Conservation (phyloP, 129 eudicot genomes). For the Saussurea involucrata region DNA sequence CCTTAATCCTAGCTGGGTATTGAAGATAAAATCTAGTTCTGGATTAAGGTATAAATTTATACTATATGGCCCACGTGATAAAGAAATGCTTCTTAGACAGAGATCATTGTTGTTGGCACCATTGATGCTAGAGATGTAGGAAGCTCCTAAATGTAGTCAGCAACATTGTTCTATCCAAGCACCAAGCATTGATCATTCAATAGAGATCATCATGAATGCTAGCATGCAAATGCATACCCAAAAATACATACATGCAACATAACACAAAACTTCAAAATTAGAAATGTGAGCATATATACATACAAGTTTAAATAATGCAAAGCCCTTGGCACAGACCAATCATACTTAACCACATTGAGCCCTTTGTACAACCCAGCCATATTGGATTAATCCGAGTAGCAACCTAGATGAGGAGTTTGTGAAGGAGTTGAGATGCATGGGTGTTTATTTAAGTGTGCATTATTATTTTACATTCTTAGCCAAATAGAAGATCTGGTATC, state of each 20-base stretch:
- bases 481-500: not conserved
- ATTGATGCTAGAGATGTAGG: not conserved
- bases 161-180: not conserved
- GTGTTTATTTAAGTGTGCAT: not conserved
- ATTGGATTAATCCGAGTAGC: not conserved
- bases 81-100: not conserved
- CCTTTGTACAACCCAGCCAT: not conserved
- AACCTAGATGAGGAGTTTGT: not conserved
- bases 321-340: not conserved
- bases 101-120: not conserved
- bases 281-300: not conserved
- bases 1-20: not conserved
- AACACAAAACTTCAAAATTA: not conserved
- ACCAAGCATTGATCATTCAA: not conserved
- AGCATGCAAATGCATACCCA: not conserved
- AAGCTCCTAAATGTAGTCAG: not conserved
- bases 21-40: not conserved
- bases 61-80: not conserved
- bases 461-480: not conserved
- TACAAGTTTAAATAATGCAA: not conserved
- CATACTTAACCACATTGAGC: not conserved
- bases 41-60: not conserved
- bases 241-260: not conserved
- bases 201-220: not conserved
- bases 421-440: not conserved